Base-by-base conservation (phyloP, 305 asterid genomes). In the Striga hermonthica region DNA sequence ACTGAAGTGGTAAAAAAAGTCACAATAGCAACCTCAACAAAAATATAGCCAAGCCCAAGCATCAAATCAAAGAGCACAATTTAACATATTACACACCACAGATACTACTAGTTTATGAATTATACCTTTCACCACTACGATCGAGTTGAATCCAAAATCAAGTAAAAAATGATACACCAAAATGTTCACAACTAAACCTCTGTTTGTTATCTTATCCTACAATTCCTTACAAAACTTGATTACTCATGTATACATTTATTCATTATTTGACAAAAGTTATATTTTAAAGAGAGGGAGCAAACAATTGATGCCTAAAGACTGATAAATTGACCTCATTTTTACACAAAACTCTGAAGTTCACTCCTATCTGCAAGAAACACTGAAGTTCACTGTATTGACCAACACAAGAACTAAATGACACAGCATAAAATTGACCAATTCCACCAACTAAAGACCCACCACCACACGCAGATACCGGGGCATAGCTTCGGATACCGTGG, bases 21-120 rank as follows among this genome's bases (percentile, higher is more conserved):
- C n/a, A n/a, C n/a, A n/a, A 55, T 52, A 56, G 22, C 57, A 34
- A 66, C 36, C 47, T 40, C 34, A 65, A 11, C 62, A 54, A 15
- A 15, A 41, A 34, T 9, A 55, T 36, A 53, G 22, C 58, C 22
- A 7, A 55, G 12, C 60, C 58, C 22, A 7, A 55, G 12, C 60
- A 55, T 4, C 40, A 9, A 56, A n/a, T 9, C 16, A 9, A 22
- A 54, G 39, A 16, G 60, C 35, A 56, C 41, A 12, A 36, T 12
- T 36, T 28, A 44, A 13, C 45, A 37, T 36, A 55, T 44, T 68
- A 43, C 54, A 41, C 57, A 31, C 43, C 37, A 34, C 36, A 50
- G 10, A 50, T 16, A 62, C 40, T 14, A 44, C 40, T 14, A 44
- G 65, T 53, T 54, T n/a, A 53, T 13, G 58, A 0, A 3, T 48